These are phyloP conservation scores for Musa acuminata DNA, from an alignment of 176 grass and related monocot genomes.

Conservation along the genomic window DNA sequence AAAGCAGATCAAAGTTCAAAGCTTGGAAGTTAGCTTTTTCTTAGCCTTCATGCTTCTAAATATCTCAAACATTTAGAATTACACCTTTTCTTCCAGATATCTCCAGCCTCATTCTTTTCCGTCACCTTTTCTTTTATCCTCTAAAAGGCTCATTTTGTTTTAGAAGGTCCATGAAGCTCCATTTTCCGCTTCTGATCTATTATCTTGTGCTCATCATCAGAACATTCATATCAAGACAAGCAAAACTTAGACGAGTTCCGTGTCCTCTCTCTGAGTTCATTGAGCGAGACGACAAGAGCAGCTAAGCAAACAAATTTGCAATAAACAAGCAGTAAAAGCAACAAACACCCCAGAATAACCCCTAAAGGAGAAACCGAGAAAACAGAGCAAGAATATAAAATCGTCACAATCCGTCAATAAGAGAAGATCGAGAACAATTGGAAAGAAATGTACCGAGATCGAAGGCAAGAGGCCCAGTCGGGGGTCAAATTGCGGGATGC, in stretches of 20 bases:
- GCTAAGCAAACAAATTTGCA: not conserved
- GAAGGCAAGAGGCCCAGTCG: not conserved
- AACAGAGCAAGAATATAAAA: not conserved
- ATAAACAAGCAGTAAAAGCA: not conserved
- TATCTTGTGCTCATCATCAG: not conserved
- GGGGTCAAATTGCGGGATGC: not conserved
- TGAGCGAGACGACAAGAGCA: not conserved
- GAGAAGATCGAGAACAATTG: not conserved
- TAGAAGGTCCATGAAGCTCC: not conserved
- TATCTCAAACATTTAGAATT: not conserved
- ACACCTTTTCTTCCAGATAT: not conserved
- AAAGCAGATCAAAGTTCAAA: not conserved
- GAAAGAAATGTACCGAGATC: not conserved
- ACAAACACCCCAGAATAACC: not conserved
- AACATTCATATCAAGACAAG: not conserved
- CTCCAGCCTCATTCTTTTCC: not conserved
- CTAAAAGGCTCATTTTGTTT: not conserved
- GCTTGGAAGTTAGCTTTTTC: not conserved
- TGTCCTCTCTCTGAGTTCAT: not conserved
- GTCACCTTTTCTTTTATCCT: not conserved
- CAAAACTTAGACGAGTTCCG: not conserved
- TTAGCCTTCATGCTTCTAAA: not conserved
- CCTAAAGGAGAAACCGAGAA: not conserved
- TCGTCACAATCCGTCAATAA: not conserved
- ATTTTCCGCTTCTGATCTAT: not conserved